phyloP scores from a whole-genome alignment of 345 rosid genomes.

The Populus tremula region DNA sequence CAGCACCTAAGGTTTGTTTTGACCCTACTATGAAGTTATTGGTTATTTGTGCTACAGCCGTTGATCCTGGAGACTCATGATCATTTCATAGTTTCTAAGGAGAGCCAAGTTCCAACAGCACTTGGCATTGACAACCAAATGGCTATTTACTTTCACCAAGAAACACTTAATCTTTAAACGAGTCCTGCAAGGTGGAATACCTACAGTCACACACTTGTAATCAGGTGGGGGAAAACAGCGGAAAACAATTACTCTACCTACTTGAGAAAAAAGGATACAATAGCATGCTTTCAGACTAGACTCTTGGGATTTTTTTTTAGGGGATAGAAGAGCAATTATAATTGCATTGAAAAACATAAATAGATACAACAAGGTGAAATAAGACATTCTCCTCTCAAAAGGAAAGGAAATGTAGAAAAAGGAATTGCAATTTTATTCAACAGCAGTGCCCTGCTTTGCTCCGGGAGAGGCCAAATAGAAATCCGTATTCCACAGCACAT shows the following conservation, averaged over 20 bases:
- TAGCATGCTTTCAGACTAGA: background rate
- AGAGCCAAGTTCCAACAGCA: background rate
- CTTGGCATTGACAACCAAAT: background rate
- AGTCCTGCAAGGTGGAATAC: too few relatives aligned
- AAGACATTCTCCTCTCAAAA: background rate
- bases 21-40: background rate
- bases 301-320: background rate
- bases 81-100: background rate
- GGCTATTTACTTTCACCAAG: background rate
- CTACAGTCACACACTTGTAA: background rate
- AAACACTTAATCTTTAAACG: background rate
- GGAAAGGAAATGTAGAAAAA: background rate
- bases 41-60: background rate
- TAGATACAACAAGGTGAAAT: background rate
- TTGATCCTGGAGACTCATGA: background rate
- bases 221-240: background rate
- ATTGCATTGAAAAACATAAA: background rate
- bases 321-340: background rate
- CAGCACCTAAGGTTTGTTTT: background rate
- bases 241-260: background rate
- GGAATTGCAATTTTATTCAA: background rate
- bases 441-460: background rate
- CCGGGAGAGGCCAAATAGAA: background rate
- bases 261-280: background rate
- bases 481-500: background rate